Base-by-base conservation (phyloP, 164 flowering plant species). In the Sextonia rubra region DNA sequence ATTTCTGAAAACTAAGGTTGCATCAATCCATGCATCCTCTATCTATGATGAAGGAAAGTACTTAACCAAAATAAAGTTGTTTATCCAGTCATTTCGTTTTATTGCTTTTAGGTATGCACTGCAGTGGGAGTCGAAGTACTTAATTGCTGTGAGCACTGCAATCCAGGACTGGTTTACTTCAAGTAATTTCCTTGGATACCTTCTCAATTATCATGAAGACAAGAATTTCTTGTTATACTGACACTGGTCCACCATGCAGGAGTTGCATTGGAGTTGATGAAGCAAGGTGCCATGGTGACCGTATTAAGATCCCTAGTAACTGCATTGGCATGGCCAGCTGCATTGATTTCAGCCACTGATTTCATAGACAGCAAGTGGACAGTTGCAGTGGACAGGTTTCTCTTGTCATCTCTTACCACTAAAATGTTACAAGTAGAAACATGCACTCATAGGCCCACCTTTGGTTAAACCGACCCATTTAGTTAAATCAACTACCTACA, bases 151-250 rank as follows among this genome's bases (percentile, higher is more conserved):
- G 68, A 93, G 98, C 91, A 90, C 97, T 75, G 97, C 97, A 62
- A 93, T 96, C 75, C 99, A 93, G 85, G 99, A 96, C 73, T 96
- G 95, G 95, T 83, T 96, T 69, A 90, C 97, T 74, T 91, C 97
- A 88, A 90, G 99, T 96, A 91, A 87, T 77, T 77, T 55, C 68
- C 76, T 78, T 77, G 48, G 68, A 52, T 52, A 52, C 66, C 73
- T 60, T 47, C n/a, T 52, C 58, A 15, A 15, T 52, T 52, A 15
- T 18, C 58, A 52, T 15, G 15, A 52, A 52, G n/a, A 11, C 18
- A 48, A 22, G 1, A 49, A 23, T 69, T 37, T 69, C 24, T 18
- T 37, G 1, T 65, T 32, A 23, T 48, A 72, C 58, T 68, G 60
- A 68, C 30, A 63, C 69, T 18, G 58, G n/a, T 74, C 18, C 66